Evolutionary conservation across 192 early-diverging fungal species (phyloP), one percentile per base, ranked within the genome.

Genomic region (Chytriomyces hyalinus): DNA sequence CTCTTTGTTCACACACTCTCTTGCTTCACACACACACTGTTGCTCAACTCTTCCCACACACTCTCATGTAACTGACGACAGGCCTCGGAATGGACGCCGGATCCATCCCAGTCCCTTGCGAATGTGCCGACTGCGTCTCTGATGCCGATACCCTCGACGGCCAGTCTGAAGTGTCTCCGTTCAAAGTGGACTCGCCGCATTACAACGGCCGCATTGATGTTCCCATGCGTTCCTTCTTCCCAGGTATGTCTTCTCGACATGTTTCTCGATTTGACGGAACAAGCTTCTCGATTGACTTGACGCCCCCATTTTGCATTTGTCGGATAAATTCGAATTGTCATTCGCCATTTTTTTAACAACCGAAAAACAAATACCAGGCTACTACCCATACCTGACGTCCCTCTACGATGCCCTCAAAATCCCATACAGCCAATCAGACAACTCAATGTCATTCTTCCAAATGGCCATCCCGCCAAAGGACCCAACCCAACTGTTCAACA

Each of bases 151-250:
- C 63, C 26, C 13, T n/a, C 4, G 63, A n/a, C 26, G 63, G 20
- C 17, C 63, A 28, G 63, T 65, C 63, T 24, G 11, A 28, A 26
- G 49, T 11, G 20, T 57, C 53, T 13, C 53, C 53, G 4, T 20
- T 20, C 53, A 13, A 57, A 13, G 53, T 57, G 13, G 53, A 13
- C 36, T 36, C 36, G 36, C 36, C 15, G 22, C 71, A 73, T 47
- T 62, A 44, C 44, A 10, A n/a, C 13, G 51, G 72, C n/a, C 69
- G 84, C n/a, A 86, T 88, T 60, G 87, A 87, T 51, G 85, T 87
- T 6, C 87, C 87, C 17, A 88, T 88, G 87, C 79, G 87, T 45
- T 79, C 76, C 36, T 86, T 88, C 73, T 86, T 84, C 60, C 83
- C 83, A 13, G 81, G 80, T 83, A 46, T 47, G 70, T 36, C 36